Evolutionary conservation across 768 basidiomycete species (phyloP), one percentile per base, ranked within the genome.

Genomic region (Myochromella boudieri): DNA sequence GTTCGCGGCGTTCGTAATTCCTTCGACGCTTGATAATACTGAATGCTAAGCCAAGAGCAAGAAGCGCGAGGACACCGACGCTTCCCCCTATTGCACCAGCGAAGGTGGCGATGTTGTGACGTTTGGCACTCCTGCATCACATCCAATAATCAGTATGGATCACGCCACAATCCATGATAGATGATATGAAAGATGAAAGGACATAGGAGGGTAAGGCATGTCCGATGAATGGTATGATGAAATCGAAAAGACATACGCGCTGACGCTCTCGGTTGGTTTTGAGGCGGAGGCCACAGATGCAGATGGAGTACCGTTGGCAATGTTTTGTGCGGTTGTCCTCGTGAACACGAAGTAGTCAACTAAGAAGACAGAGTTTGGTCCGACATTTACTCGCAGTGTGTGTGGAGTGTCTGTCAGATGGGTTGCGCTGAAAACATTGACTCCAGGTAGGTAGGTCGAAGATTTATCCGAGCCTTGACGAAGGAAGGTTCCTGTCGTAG

Each of bases 31-130:
- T 66, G 50, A 70, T 76, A 47, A 82, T 72, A 60, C 75, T 80
- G 49, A 77, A 54, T 0, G 75, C 75, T n/a, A 80, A 62, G 3
- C 72, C 72, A 6, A 76, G 55, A 6, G 76, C 68, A 42, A 81
- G 61, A 28, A 75, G 54, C 9, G 67, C 68, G 9, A 82, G 70
- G 17, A 79, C 71, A 24, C 80, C 80, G 14, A 79, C 69, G 24
- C 68, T 71, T 22, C 76, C 75, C 0, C 76, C 78, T 18, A 82
- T 67, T 1, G 75, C 78, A n/a, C 71, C 77, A 1, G 68, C 79
- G 56, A 84, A 81, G 5, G 80, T 78, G 12, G 68, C 72, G 15
- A 69, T 50, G 26, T 68, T 68, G 41, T 61, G 64, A 42, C 65
- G 60, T 53, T 65, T 65, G 14, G 46, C 40, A 20, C 38, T 52